Evolutionary conservation across 1,284 basidiomycete genomes (phyloP), one percentile per base, ranked within the genome.

Genomic region (Microbotryum silenes-acaulis): DNA sequence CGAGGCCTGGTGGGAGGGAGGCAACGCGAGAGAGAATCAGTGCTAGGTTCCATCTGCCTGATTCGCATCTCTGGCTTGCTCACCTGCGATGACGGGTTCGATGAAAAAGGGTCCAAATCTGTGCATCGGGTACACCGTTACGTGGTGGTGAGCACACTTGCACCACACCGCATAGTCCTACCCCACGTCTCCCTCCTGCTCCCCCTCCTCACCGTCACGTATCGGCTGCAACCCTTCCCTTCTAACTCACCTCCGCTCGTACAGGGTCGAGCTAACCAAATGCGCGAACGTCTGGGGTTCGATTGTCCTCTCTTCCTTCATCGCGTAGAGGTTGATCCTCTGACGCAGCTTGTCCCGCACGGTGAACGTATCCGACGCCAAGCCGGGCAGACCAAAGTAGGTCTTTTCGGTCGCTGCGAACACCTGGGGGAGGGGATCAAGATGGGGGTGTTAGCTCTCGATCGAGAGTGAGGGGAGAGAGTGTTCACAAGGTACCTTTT

Each of bases 251-350:
- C 94, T 85, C 74, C 85, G 85, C 78, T 97, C 92, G 77, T 98
- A 99, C 31, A 99, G 82, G n/a, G 94, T 96, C 60, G 90, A 93
- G 58, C 90, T 93, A 66, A 97, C 87, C 68, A 99, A 85, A 74
- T 94, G 90, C 27, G 92, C 89, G 77, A 98, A 97, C 9, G 91
- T 92, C 79, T 93, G 86, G 53, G 96, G 96, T 71, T 92, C 87
- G 73, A 99, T 97, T 72, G 93, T 88, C 64, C 96, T 84, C 75
- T 97, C 94, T 76, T 99, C 96, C 79, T 98, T 99, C 83, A 99
- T 97, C 54, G 90, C 89, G 79, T 97, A 98, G 90, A 98, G 96
- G 80, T 98, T 99, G 62, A 96, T 87, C 64, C 93, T 83, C 79
- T 89, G 96, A 60, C 96, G 85, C 73, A 97, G 86, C 59, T 85